Evolutionary conservation across 495 filamentous ascomycete species (phyloP).

Genomic region (Astrothelium subdiscretum): DNA sequence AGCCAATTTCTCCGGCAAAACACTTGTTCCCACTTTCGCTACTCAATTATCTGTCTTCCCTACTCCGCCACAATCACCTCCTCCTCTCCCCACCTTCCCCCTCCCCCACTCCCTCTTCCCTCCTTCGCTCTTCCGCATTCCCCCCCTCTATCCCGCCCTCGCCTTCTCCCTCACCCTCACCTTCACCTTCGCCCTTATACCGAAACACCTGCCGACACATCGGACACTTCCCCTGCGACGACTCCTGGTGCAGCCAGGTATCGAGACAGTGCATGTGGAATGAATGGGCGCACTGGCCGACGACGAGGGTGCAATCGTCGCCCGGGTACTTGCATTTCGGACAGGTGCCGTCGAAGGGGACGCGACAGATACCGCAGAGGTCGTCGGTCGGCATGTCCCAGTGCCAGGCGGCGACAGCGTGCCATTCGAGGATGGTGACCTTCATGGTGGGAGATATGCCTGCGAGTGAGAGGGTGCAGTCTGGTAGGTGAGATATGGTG

Average conservation of each 20-base stretch:
- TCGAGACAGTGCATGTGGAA: slow-evolving; percentile 98
- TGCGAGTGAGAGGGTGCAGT: background rate
- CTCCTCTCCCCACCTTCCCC: background rate
- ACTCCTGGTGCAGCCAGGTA: slow-evolving; percentile 92
- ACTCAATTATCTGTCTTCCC: no score
- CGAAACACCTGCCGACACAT: slow-evolving; percentile 72
- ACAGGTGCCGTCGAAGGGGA: slow-evolving; percentile 95
- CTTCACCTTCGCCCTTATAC: background rate
- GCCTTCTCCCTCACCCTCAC: background rate
- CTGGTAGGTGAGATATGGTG: background rate
- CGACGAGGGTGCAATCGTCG: slow-evolving; percentile 88
- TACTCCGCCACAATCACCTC: no score
- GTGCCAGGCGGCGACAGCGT: slow-evolving; percentile 87
- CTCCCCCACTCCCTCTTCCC: background rate
- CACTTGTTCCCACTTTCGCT: background rate
- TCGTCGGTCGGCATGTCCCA: slow-evolving; percentile 98
- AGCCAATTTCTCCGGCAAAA: background rate
- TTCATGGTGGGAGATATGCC: slow-evolving; percentile 56
- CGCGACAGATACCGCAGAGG: slow-evolving; percentile 95
- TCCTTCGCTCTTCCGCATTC: background rate
- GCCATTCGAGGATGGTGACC: slow-evolving; percentile 84
- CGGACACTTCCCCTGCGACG: slow-evolving; percentile 85
- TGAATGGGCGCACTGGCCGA: slow-evolving; percentile 90
- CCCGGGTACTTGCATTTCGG: slow-evolving; percentile 96
- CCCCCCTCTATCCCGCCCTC: background rate